Percentiles rank a stretch among this genome's conserved stretches.
These are phyloP conservation scores for Aspergillus terreus DNA, from an alignment of 2,329 filamentous ascomycete species.

Conservation along the genomic window DNA sequence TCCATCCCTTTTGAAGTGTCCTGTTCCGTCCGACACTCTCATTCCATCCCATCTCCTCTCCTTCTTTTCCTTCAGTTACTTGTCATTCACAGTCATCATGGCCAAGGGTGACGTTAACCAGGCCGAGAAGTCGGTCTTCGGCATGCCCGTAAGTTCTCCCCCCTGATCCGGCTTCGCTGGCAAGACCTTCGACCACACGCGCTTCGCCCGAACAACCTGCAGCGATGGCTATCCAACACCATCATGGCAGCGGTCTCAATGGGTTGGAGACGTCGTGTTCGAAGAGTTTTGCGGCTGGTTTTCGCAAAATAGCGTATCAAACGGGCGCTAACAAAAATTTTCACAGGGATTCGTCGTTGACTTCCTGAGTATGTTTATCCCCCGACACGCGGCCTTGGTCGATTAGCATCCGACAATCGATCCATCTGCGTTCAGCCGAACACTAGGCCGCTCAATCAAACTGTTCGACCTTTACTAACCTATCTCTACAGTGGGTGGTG, in stretches of 20 bases:
- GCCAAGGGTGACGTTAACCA: conserved; percentile 47
- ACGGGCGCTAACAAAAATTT: conserved; percentile 29
- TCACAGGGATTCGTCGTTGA: conserved; percentile 87
- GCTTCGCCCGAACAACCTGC: conserved; percentile 1
- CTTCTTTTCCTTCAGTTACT: conserved; percentile 38
- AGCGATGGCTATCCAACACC: background rate
- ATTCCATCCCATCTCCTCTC: conserved; percentile 33
- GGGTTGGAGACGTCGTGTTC: background rate
- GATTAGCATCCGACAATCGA: conserved; percentile 1
- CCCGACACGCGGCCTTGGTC: conserved; percentile 2
- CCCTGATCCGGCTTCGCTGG: conserved; percentile 11
- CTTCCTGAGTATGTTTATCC: conserved; percentile 85
- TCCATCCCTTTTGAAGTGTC: conserved; percentile 32
- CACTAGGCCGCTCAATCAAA: background rate
- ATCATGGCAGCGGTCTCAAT: background rate
- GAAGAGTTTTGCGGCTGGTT: conserved; percentile 5
- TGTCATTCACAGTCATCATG: conserved; percentile 43
- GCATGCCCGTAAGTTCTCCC: conserved; percentile 45
- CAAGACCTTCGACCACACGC: conserved; percentile 9
- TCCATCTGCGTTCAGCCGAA: background rate
- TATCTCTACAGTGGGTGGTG: conserved; percentile 85
- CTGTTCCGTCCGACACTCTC: conserved; percentile 30
- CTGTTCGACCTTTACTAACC: conserved; percentile 38
- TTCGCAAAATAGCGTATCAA: background rate
- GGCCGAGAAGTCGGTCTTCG: conserved; percentile 53